Evolutionary conservation across 768 basidiomycete species (phyloP), one percentile per base, ranked within the genome.

Genomic region (Tulasnella sp.): DNA sequence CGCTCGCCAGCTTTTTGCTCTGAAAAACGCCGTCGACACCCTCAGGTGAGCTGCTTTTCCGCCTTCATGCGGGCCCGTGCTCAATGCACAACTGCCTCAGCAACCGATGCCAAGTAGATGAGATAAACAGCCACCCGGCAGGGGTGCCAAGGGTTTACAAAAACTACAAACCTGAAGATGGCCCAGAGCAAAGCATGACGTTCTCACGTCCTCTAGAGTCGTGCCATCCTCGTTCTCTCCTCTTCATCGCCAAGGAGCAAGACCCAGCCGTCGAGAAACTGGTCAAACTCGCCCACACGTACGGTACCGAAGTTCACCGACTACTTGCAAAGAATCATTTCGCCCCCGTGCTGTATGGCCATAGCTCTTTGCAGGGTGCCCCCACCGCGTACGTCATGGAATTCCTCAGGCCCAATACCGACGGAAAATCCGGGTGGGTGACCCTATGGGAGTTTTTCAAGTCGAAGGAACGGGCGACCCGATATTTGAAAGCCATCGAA

Each of bases 361-460:
- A 26, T 0, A 46, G 32, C 6, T 39, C n/a, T 46, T 29, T 71
- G 29, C 74, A 77, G 39, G 77, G 77, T 4, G 77, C 74, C 23
- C 77, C 71, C 37, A 77, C 77, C 18, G 77, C 77, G 73, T 32
- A 32, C 32, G n/a, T 75, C 42, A 77, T 77, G 77, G 77, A 77
- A 74, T 75, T 40, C 37, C 74, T 75, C 57, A 26, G 32, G 9
- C 74, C 74, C 42, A 37, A 37, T 29, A 73, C 42, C 42, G 39
- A 29, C 37, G 5, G 9, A 32, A 15, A n/a, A 42, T 0, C 23
- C 48, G 46, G 74, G 13, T 75, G 74, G 74, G n/a, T 20, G 74
- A 75, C 74, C 3, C 42, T 75, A 42, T 67, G 0, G 2, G 61
- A 75, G 5, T 61, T 75, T 61, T 29, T 20, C n/a, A 67, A 70